Percentiles rank a stretch among this genome's conserved stretches.
phyloP scores from a whole-genome alignment of 2,329 filamentous ascomycete species.

The Fusarium veterinarium region DNA sequence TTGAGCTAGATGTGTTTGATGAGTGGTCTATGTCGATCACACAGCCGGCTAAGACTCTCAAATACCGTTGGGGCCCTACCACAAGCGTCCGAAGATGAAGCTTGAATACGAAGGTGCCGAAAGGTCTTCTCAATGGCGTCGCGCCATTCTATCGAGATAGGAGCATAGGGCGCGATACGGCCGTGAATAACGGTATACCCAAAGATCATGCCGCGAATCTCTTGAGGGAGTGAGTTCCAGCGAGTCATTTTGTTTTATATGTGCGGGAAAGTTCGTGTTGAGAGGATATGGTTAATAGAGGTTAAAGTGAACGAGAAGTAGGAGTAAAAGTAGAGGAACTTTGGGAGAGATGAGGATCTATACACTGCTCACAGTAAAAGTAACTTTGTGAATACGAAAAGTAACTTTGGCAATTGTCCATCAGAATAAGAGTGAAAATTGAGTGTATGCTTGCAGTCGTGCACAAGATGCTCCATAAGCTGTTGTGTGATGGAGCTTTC shows the following conservation, averaged over 20 bases:
- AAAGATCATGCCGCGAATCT: neutral
- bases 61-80: neutral
- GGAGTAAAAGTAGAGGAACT: neutral
- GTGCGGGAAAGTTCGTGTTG: too few species aligned
- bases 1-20: neutral
- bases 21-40: neutral
- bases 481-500: too few species aligned
- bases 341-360: neutral
- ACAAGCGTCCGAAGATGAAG: too few species aligned
- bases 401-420: neutral
- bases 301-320: neutral
- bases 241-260: neutral
- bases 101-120: neutral
- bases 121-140: neutral
- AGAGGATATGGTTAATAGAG: neutral
- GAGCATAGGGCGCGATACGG: neutral
- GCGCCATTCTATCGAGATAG: neutral
- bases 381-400: neutral
- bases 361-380: neutral
- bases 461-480: neutral
- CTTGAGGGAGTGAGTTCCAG: neutral
- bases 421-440: neutral
- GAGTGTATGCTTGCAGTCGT: neutral
- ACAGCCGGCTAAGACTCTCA: neutral
- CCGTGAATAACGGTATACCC: neutral